Conservation (phyloP, 2,329 filamentous ascomycete species). For the Talaromyces sp. region DNA sequence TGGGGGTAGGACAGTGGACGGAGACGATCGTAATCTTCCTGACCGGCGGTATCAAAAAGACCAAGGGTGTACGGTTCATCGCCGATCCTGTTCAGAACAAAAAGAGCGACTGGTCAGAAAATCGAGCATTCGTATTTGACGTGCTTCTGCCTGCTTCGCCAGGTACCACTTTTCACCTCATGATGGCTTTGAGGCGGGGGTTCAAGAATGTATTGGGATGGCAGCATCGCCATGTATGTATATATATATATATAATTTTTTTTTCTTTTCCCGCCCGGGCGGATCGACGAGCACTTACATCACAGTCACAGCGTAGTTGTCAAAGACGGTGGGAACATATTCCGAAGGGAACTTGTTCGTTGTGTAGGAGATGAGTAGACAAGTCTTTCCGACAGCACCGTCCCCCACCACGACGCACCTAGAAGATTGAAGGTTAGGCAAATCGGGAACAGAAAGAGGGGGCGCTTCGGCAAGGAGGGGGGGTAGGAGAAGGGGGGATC, state of each 20-base stretch:
- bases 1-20: slow-evolving; percentile 96
- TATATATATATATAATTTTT: background rate
- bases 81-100: slow-evolving; percentile 81
- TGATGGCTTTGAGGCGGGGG: too few relatives aligned
- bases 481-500: slow-evolving; percentile 24
- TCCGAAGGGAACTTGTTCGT: slow-evolving; percentile 99
- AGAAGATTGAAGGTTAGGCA: slow-evolving; percentile 21
- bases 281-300: slow-evolving; percentile 72
- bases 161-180: background rate
- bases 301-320: slow-evolving; percentile 99
- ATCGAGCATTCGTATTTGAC: background rate
- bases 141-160: background rate
- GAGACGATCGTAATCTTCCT: slow-evolving; percentile 98
- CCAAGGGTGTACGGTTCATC: slow-evolving; percentile 98
- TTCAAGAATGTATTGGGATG: background rate
- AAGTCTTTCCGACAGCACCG: slow-evolving; percentile 99
- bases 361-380: slow-evolving; percentile 97
- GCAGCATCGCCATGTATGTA: too few relatives aligned
- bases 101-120: slow-evolving; percentile 7
- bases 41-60: slow-evolving; percentile 96
- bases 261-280: slow-evolving; percentile 2
- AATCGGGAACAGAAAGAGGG: slow-evolving; percentile 11
- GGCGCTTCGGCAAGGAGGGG: slow-evolving; percentile 14
- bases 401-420: slow-evolving; percentile 99
- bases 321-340: slow-evolving; percentile 99